Percentiles rank a stretch among this genome's conserved stretches.
phyloP scores from a whole-genome alignment of 176 grass and related monocot genomes.

The Cocos nucifera region DNA sequence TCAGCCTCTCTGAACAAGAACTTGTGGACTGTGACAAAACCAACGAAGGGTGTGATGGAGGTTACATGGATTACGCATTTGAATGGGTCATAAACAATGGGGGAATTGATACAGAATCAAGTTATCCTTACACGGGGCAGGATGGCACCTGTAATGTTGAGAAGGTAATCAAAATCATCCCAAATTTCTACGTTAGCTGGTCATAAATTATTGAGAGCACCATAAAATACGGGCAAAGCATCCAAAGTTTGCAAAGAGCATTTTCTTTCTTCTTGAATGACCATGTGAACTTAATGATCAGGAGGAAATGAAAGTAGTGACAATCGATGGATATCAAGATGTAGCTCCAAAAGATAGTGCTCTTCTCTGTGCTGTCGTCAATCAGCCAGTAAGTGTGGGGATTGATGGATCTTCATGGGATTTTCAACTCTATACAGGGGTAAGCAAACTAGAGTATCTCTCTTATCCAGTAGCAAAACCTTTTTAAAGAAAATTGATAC shows the following conservation, averaged over 20 bases:
- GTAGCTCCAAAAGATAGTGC: constrained; percentile 24
- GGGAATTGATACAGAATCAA: constrained; percentile 17
- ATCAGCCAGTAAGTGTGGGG: constrained; percentile 41
- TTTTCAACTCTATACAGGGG: constrained; percentile 42
- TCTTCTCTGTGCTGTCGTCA: constrained; percentile 36
- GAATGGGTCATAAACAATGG: constrained; percentile 18
- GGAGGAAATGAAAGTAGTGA: constrained; percentile 31
- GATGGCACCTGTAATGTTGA: constrained; percentile 9
- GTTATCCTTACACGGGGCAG: constrained; percentile 17
- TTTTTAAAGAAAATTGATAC: no score
- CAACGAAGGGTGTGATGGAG: constrained; percentile 22
- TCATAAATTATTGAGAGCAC: no score
- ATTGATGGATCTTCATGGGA: constrained; percentile 33
- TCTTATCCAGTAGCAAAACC: neutral
- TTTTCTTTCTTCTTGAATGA: neutral
- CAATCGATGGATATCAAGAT: constrained; percentile 39
- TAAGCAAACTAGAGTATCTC: constrained; percentile 15
- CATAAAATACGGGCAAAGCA: no score
- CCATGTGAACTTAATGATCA: constrained; percentile 4
- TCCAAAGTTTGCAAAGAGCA: neutral
- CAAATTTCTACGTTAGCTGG: no score
- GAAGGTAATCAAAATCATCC: constrained; percentile 9
- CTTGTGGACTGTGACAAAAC: constrained; percentile 21
- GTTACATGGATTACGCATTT: constrained; percentile 30
- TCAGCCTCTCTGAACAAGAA: constrained; percentile 31